Conservation (phyloP, 2,329 filamentous ascomycete species). For the Hawksworthiomyces lignivorus region DNA sequence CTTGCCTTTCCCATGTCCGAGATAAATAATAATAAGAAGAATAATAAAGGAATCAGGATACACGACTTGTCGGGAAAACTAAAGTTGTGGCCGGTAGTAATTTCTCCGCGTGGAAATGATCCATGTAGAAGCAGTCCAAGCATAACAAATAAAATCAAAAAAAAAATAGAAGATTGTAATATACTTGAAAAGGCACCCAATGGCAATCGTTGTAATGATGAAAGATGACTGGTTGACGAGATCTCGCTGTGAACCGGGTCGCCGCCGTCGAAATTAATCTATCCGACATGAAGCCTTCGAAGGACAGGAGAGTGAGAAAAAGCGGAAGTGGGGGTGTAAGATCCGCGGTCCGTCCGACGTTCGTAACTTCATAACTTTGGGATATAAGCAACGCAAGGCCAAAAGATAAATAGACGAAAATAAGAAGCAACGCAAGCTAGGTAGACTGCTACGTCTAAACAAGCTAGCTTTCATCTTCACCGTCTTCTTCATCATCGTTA, state of each 20-base stretch:
- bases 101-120: background rate
- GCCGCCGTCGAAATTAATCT: too few species aligned
- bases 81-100: background rate
- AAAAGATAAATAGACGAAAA: background rate
- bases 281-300: too few species aligned
- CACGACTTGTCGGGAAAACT: too few species aligned
- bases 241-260: too few species aligned
- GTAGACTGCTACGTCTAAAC: too few species aligned
- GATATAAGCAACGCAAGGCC: too few species aligned
- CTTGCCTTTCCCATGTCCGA: slow-evolving; percentile 2
- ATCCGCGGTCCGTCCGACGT: background rate
- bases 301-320: background rate
- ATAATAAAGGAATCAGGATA: background rate
- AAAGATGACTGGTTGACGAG: too few species aligned
- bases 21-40: slow-evolving; percentile 3
- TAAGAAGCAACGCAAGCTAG: background rate
- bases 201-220: too few species aligned
- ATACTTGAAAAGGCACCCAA: too few species aligned
- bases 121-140: too few species aligned
- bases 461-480: slow-evolving; percentile 16
- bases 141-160: too few species aligned
- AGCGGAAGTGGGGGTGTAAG: background rate
- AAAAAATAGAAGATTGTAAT: too few species aligned
- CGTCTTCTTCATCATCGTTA: slow-evolving; percentile 32
- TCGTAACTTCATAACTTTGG: slow-evolving; percentile 7